phyloP scores from a whole-genome alignment of 345 rosid species.

The Nasturtium officinale region DNA sequence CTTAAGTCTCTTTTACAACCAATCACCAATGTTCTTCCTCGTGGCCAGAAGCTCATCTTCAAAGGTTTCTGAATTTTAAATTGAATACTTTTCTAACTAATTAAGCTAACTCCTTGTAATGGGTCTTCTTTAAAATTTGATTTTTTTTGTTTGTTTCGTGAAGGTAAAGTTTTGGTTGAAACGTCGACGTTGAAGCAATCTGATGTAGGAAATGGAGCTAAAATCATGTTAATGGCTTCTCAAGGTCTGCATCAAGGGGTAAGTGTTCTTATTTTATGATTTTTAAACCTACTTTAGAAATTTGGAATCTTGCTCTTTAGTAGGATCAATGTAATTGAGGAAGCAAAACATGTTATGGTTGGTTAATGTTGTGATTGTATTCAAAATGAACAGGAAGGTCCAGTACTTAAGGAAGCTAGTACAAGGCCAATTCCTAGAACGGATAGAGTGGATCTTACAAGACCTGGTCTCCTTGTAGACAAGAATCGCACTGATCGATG shows the following conservation, averaged over 20 bases:
- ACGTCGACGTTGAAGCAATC: conserved; percentile 64
- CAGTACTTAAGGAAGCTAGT: conserved; percentile 65
- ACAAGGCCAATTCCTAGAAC: conserved; percentile 57
- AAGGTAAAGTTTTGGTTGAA: conserved; percentile 82
- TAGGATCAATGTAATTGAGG: conserved; percentile 22
- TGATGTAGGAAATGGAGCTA: conserved; percentile 66
- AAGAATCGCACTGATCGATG: conserved; percentile 62
- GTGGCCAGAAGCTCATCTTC: conserved; percentile 90
- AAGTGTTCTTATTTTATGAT: neutral
- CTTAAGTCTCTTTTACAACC: conserved; percentile 77
- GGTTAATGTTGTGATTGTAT: neutral
- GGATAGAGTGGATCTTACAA: conserved; percentile 28
- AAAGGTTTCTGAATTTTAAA: conserved; percentile 52
- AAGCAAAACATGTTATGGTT: neutral
- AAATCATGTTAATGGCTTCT: conserved; percentile 86
- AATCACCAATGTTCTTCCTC: conserved; percentile 89
- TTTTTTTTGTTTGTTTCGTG: neutral
- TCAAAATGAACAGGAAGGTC: conserved; percentile 61
- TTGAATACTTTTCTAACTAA: neutral
- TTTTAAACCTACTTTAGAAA: neutral
- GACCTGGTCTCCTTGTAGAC: conserved; percentile 43
- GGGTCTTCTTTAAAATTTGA: conserved; percentile 10
- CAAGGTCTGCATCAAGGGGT: conserved; percentile 99
- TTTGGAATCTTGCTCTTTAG: conserved; percentile 20
- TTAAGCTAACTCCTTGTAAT: neutral